These are phyloP conservation scores for Metschnikowia matae DNA, from an alignment of 805 yeast species.

Conservation along the genomic window DNA sequence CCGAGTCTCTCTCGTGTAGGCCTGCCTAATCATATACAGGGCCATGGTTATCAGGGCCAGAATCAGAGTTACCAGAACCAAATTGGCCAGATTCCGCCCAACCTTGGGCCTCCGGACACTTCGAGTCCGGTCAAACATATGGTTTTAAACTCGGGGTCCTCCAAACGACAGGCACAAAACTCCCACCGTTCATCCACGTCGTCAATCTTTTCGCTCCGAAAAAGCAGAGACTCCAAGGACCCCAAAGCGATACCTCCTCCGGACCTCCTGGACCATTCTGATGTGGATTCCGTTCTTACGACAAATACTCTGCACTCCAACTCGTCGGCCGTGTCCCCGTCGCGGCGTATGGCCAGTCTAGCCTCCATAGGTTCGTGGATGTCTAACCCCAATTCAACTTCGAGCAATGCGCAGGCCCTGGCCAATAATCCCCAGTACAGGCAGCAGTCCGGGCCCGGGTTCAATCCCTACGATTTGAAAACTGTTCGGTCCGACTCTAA, in stretches of 20 bases:
- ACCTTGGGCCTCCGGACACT: too few species aligned
- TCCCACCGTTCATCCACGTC: slow-evolving; percentile 30
- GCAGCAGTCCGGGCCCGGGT: slow-evolving; percentile 23
- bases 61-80: too few species aligned
- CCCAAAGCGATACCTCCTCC: not conserved
- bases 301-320: slow-evolving; percentile 1
- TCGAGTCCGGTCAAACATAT: too few species aligned
- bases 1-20: not conserved
- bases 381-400: slow-evolving; percentile 5
- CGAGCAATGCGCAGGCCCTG: slow-evolving; percentile 17
- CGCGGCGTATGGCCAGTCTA: slow-evolving; percentile 10
- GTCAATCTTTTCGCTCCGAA: slow-evolving; percentile 36
- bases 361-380: slow-evolving; percentile 7
- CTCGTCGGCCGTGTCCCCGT: not conserved
- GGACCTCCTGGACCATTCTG: slow-evolving; percentile 29
- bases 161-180: not conserved
- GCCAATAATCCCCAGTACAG: slow-evolving; percentile 10
- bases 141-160: not conserved
- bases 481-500: slow-evolving; percentile 12
- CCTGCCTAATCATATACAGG: not conserved
- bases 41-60: too few species aligned
- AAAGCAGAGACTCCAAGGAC: slow-evolving; percentile 18
- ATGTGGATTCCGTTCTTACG: slow-evolving; percentile 27
- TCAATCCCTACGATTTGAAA: slow-evolving; percentile 31
- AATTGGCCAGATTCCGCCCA: too few species aligned